Evolutionary conservation across 306 rosid genomes (phyloP).

Genomic region (Senna tora): DNA sequence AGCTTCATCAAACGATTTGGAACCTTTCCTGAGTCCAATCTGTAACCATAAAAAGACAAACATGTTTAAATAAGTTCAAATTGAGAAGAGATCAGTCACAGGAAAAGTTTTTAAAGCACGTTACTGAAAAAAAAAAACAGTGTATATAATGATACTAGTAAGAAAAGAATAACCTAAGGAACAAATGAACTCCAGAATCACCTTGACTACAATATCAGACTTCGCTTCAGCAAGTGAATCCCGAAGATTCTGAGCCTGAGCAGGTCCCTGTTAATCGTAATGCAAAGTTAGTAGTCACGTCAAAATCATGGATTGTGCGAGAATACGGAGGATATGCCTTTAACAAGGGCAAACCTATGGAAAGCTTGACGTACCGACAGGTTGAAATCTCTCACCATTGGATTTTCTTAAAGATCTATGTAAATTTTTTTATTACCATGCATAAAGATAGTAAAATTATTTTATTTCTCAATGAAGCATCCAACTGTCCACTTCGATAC

Average conservation of each 20-base stretch:
- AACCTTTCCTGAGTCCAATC: conserved; percentile 98
- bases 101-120: not conserved
- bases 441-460: not conserved
- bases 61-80: conserved; percentile 1
- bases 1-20: conserved; percentile 87
- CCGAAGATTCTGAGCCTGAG: conserved; percentile 95
- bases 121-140: not conserved
- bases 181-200: conserved; percentile 33
- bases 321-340: not conserved
- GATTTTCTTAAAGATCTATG: no score
- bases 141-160: not conserved
- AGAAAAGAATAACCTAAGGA: not conserved
- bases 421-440: no score
- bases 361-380: no score
- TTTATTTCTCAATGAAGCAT: conserved; percentile 1
- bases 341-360: not conserved
- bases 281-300: conserved; percentile 23
- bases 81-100: not conserved
- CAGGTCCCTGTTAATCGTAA: conserved; percentile 76
- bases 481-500: conserved; percentile 8
- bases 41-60: conserved; percentile 35
- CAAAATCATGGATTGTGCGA: not conserved
- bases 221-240: conserved; percentile 87
- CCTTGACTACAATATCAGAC: conserved; percentile 95
- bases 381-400: no score